These are phyloP conservation scores for Globisporangium rhizosaccharum DNA, from an alignment of 352 stramenopile genomes.

Conservation along the genomic window DNA sequence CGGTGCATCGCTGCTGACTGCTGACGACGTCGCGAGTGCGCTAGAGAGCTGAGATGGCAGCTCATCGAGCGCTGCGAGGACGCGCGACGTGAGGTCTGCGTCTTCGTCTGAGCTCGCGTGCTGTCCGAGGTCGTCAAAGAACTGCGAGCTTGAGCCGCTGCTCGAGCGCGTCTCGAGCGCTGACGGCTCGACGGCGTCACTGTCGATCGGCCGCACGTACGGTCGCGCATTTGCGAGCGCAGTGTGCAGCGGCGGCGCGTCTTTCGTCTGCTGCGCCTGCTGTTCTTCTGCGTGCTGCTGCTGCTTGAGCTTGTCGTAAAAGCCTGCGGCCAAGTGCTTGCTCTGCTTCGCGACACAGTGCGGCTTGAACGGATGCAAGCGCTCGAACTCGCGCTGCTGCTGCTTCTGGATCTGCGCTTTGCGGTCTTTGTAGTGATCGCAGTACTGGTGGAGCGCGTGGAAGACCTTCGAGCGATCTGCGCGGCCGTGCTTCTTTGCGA, in stretches of 20 bases:
- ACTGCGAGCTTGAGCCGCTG: constrained; percentile 30
- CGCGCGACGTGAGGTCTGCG: constrained; percentile 43
- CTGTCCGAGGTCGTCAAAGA: constrained; percentile 6
- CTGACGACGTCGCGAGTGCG: neutral
- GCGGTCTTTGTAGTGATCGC: constrained; percentile 59
- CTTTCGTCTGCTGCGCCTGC: neutral
- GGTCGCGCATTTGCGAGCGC: constrained; percentile 47
- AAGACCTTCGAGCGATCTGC: constrained; percentile 59
- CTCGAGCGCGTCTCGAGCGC: constrained; percentile 18
- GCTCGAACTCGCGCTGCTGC: constrained; percentile 49
- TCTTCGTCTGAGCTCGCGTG: constrained; percentile 35
- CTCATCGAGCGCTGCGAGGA: constrained; percentile 50
- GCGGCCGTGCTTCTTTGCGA: constrained; percentile 59
- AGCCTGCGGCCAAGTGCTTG: constrained; percentile 26
- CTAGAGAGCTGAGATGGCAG: constrained; percentile 8
- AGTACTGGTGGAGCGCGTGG: constrained; percentile 63
- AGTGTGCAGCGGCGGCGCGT: constrained; percentile 29
- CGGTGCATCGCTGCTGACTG: neutral
- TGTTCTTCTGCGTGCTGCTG: neutral
- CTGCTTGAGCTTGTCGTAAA: constrained; percentile 53
- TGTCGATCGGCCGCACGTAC: constrained; percentile 56
- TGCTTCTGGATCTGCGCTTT: constrained; percentile 48
- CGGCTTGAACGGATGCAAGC: constrained; percentile 60
- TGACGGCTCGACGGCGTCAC: constrained; percentile 7
- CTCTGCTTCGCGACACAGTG: constrained; percentile 42